Percentiles rank a stretch among this genome's conserved stretches.
phyloP scores from a whole-genome alignment of 225 moss, liverwort and hornwort genomes.

The Polytrichum formosum region DNA sequence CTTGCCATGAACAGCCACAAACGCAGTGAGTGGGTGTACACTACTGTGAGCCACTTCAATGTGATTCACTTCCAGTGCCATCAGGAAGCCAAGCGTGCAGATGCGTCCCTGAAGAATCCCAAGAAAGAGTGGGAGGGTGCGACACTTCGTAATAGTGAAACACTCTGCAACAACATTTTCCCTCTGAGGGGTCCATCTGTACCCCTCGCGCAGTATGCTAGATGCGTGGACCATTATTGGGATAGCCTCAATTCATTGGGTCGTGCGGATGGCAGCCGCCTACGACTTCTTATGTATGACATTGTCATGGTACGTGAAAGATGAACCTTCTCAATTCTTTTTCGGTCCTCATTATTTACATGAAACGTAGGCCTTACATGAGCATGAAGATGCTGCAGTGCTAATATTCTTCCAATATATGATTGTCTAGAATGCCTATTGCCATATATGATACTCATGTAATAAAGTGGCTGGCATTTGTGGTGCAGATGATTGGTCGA shows the following conservation, averaged over 20 bases:
- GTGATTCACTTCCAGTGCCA: conserved; percentile 99
- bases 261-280: conserved; percentile 96
- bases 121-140: conserved; percentile 99
- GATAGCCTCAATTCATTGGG: conserved; percentile 94
- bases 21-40: conserved; percentile 97
- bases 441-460: neutral
- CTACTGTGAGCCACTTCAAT: conserved; percentile 99
- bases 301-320: conserved; percentile 79
- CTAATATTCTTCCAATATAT: too few species aligned
- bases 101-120: conserved; percentile 93
- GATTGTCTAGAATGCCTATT: too few species aligned
- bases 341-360: neutral
- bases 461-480: neutral
- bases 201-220: conserved; percentile 87
- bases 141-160: conserved; percentile 87
- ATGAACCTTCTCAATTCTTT: neutral
- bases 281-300: conserved; percentile 89
- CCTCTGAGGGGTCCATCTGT: conserved; percentile 90
- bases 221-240: conserved; percentile 99
- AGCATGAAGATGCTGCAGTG: too few species aligned
- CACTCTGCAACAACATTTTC: conserved; percentile 95
- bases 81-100: conserved; percentile 98
- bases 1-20: conserved; percentile 73
- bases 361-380: too few species aligned
- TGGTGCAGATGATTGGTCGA: conserved; percentile 85